Evolutionary conservation across 2,329 filamentous ascomycete genomes (phyloP).

Genomic region (Penicillium thymicola): DNA sequence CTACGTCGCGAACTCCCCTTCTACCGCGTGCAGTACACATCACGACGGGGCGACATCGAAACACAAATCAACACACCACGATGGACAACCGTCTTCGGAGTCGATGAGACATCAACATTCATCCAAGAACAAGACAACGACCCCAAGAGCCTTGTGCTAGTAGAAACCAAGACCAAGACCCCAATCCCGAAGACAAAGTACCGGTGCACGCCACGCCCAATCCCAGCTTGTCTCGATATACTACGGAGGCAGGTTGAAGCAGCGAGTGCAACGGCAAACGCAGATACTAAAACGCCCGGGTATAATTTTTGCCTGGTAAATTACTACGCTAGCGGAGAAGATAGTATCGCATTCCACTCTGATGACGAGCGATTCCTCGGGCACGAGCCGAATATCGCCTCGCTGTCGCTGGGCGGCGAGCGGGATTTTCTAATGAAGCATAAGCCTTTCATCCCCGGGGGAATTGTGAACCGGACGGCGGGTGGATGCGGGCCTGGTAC

Average conservation of each 20-base stretch:
- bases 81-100: constrained; percentile 60
- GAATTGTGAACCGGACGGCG: constrained; percentile 22
- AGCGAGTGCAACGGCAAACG: constrained; percentile 40
- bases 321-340: constrained; percentile 73
- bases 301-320: constrained; percentile 83
- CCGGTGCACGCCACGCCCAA: constrained; percentile 62
- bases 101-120: constrained; percentile 64
- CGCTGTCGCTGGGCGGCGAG: constrained; percentile 67
- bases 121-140: constrained; percentile 4
- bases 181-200: constrained; percentile 49
- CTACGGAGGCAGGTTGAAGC: constrained; percentile 63
- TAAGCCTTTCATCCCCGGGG: constrained; percentile 51
- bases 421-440: constrained; percentile 78
- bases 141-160: neutral
- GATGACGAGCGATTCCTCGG: constrained; percentile 79
- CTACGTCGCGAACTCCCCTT: constrained; percentile 69
- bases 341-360: constrained; percentile 76
- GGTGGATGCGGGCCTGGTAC: constrained; percentile 26
- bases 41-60: constrained; percentile 62
- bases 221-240: constrained; percentile 66
- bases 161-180: constrained; percentile 45
- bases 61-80: constrained; percentile 62
- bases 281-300: constrained; percentile 47
- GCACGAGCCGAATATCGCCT: constrained; percentile 66
- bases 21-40: constrained; percentile 70